Percentiles rank a stretch among this genome's conserved stretches.
Evolutionary conservation across 2,329 filamentous ascomycete species (phyloP).

Genomic region (Rhynchosporium graminicola): DNA sequence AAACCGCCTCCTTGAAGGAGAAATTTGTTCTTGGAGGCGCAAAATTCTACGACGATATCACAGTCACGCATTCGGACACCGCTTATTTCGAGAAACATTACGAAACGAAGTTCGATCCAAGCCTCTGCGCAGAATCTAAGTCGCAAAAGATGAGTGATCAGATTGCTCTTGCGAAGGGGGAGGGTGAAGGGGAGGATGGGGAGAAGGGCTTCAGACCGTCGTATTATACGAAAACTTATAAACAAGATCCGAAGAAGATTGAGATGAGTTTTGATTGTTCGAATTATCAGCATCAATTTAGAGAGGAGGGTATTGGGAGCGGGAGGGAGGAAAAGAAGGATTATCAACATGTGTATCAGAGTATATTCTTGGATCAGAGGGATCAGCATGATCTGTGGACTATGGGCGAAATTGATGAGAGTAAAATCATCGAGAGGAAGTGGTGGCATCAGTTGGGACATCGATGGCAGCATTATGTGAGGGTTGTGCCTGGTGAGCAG

Average conservation of each 20-base stretch:
- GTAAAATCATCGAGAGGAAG: constrained; percentile 62
- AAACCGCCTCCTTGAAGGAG: constrained; percentile 61
- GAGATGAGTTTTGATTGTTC: constrained; percentile 76
- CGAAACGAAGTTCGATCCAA: constrained; percentile 58
- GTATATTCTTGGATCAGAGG: constrained; percentile 63
- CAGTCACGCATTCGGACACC: constrained; percentile 66
- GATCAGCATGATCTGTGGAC: constrained; percentile 56
- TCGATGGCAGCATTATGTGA: constrained; percentile 62
- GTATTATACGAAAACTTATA: constrained; percentile 65
- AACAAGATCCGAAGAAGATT: constrained; percentile 55
- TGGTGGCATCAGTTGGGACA: constrained; percentile 67
- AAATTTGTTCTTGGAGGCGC: constrained; percentile 69
- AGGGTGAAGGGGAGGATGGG: constrained; percentile 54
- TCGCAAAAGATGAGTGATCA: constrained; percentile 44
- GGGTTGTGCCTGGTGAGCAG: constrained; percentile 56
- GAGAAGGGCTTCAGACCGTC: constrained; percentile 59
- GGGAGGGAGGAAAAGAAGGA: constrained; percentile 45
- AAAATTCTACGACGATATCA: constrained; percentile 69
- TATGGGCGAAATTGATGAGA: constrained; percentile 57
- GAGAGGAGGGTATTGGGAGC: constrained; percentile 38
- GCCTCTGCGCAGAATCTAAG: constrained; percentile 53
- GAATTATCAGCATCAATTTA: constrained; percentile 74
- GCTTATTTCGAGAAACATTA: constrained; percentile 69
- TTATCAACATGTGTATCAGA: constrained; percentile 67
- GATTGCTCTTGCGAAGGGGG: constrained; percentile 46